Percentiles rank a stretch among this genome's conserved stretches.
phyloP scores from a whole-genome alignment of 306 rosid species.

The Vigna mungo region DNA sequence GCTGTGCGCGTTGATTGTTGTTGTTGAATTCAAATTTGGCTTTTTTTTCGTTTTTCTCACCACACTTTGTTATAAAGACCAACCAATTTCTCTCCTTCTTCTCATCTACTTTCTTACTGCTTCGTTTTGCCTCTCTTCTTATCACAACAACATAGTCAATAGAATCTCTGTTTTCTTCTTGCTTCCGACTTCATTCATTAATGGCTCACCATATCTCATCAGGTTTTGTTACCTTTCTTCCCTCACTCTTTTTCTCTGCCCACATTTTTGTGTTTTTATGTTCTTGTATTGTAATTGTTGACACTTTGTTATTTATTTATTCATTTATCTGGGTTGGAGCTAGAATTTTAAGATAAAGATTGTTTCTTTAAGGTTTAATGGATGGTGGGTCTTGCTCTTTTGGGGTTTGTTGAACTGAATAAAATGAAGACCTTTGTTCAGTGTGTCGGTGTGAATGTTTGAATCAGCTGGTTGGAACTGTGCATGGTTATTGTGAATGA shows the following conservation, averaged over 20 bases:
- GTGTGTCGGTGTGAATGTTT: slow-evolving; percentile 19
- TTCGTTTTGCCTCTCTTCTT: background rate
- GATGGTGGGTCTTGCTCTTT: slow-evolving; percentile 16
- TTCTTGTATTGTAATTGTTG: slow-evolving; percentile 8
- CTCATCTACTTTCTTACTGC: slow-evolving; percentile 34
- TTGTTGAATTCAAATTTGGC: slow-evolving; percentile 34
- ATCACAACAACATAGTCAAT: slow-evolving; percentile 6
- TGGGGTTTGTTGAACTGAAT: slow-evolving; percentile 43
- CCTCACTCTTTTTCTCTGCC: slow-evolving; percentile 32
- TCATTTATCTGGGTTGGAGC: slow-evolving; percentile 26
- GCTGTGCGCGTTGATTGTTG: slow-evolving; percentile 20
- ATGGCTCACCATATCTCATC: slow-evolving; percentile 64
- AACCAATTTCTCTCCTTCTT: slow-evolving; percentile 51
- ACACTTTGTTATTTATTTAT: background rate
- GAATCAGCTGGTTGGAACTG: slow-evolving; percentile 26
- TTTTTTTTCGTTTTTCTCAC: background rate
- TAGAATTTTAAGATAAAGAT: slow-evolving; percentile 51
- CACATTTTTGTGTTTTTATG: background rate
- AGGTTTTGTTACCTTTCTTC: slow-evolving; percentile 58
- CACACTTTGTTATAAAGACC: slow-evolving; percentile 26
- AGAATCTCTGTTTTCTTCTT: slow-evolving; percentile 49
- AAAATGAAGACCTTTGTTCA: slow-evolving; percentile 34
- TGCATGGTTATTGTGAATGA: slow-evolving; percentile 12
- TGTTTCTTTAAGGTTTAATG: slow-evolving; percentile 41
- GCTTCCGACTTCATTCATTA: slow-evolving; percentile 5